Evolutionary conservation across 1,284 basidiomycete genomes (phyloP).

Genomic region (Microbotryomycetes sp.): DNA sequence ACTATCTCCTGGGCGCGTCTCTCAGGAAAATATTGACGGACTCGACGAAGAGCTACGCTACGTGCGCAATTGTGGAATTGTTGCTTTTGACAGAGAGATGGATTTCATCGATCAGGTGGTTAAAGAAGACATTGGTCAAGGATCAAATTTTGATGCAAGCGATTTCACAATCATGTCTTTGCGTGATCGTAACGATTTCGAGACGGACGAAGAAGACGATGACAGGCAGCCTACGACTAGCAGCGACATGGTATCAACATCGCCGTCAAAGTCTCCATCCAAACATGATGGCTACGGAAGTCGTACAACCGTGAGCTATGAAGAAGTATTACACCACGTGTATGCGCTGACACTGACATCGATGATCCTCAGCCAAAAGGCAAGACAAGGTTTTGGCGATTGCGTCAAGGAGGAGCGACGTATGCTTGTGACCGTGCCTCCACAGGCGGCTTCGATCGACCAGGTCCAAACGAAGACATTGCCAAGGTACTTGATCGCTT

Average conservation of each 20-base stretch:
- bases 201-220: neutral
- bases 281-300: neutral
- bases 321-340: neutral
- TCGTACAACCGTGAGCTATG: neutral
- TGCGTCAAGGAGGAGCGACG: constrained; percentile 1
- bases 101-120: neutral
- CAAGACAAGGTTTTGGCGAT: neutral
- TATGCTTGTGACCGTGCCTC: constrained; percentile 11
- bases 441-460: neutral
- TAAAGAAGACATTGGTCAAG: neutral
- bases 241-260: neutral
- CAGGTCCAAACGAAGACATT: constrained; percentile 26
- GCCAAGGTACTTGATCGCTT: constrained; percentile 22
- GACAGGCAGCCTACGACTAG: neutral
- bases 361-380: neutral
- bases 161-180: constrained; percentile 12
- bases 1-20: neutral
- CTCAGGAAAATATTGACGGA: neutral
- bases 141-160: too few species aligned
- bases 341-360: neutral
- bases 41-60: constrained; percentile 10
- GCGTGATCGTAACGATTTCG: constrained; percentile 18
- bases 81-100: constrained; percentile 1
- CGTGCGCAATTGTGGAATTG: constrained; percentile 3
- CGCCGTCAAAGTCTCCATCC: neutral